A percentile compares a stretch with the other conserved stretches of the same genome.
These are phyloP conservation scores for Euphorbia schlechtendalii DNA, from an alignment of 441 rosid species.

Conservation along the genomic window DNA sequence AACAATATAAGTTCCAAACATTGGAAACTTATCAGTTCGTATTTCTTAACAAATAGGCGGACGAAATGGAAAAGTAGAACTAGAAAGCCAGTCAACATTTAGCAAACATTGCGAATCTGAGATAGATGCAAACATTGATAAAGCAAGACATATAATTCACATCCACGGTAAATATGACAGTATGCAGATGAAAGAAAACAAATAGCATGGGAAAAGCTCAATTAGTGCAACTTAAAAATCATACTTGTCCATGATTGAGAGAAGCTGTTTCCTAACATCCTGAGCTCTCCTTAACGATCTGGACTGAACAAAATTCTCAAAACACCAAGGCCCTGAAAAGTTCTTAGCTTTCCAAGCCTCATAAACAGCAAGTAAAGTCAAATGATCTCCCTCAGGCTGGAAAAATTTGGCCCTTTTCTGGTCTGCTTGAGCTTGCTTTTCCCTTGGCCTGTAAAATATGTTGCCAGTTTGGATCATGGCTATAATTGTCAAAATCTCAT, in stretches of 20 bases:
- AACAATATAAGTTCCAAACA: too few species aligned
- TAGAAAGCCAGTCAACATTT: neutral
- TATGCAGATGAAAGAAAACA: neutral
- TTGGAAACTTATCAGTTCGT: neutral
- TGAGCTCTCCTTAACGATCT: constrained; percentile 78
- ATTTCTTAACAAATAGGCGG: neutral
- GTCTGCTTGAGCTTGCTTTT: constrained; percentile 89
- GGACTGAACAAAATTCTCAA: constrained; percentile 79
- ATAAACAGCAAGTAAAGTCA: constrained; percentile 79
- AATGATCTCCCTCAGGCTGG: constrained; percentile 89
- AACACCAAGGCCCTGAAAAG: constrained; percentile 88
- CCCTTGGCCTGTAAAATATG: constrained; percentile 83
- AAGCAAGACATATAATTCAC: neutral
- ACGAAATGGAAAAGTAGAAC: neutral
- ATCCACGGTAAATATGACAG: neutral
- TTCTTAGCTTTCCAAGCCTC: constrained; percentile 92
- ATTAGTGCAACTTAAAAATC: constrained; percentile 11
- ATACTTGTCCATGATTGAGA: constrained; percentile 87
- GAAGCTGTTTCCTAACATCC: constrained; percentile 84
- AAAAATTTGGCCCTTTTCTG: constrained; percentile 84
- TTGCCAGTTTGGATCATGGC: constrained; percentile 86
- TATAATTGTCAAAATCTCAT: constrained; percentile 76
- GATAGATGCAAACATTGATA: neutral
- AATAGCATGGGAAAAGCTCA: neutral
- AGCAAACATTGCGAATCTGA: neutral